These are phyloP conservation scores for Coniferiporia sulphurascens DNA, from an alignment of 1,284 basidiomycete species.

Conservation along the genomic window DNA sequence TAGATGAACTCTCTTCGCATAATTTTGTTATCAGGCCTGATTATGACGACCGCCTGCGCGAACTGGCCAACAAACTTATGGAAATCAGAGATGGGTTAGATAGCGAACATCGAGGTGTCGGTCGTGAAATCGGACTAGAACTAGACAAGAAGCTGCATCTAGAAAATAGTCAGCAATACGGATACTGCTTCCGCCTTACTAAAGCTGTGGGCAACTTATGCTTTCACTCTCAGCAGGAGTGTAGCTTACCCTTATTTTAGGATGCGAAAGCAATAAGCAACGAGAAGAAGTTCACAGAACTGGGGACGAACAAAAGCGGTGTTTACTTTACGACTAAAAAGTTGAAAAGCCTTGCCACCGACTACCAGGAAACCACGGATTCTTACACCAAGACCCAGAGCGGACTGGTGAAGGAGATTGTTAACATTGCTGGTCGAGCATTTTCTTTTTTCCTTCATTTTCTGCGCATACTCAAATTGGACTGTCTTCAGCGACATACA, in stretches of 20 bases:
- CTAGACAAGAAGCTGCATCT: constrained; percentile 95
- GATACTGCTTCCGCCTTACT: constrained; percentile 91
- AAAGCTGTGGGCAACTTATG: constrained; percentile 64
- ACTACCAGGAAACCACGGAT: constrained; percentile 68
- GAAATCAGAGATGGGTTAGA: constrained; percentile 81
- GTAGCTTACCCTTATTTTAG: constrained; percentile 35
- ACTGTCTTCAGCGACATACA: constrained; percentile 70
- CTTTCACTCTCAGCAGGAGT: background rate
- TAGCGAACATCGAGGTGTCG: constrained; percentile 73
- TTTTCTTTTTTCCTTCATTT: background rate
- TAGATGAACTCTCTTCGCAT: constrained; percentile 79
- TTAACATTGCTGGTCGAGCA: constrained; percentile 80
- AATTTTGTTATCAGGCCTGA: constrained; percentile 93
- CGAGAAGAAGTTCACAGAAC: constrained; percentile 76
- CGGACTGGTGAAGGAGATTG: constrained; percentile 88
- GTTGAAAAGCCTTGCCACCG: constrained; percentile 70
- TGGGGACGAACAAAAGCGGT: constrained; percentile 85
- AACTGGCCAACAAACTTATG: constrained; percentile 64
- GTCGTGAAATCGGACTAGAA: constrained; percentile 76
- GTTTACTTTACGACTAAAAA: constrained; percentile 86
- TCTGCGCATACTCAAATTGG: background rate
- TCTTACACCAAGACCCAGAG: constrained; percentile 76
- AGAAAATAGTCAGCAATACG: constrained; percentile 88
- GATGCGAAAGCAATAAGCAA: constrained; percentile 75
- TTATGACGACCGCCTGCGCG: constrained; percentile 75